A percentile compares a stretch with the other conserved stretches of the same genome.
These are phyloP conservation scores for barley (Hordeum vulgare) DNA, from an alignment of 176 grass and related monocot genomes.

Conservation along the genomic window DNA sequence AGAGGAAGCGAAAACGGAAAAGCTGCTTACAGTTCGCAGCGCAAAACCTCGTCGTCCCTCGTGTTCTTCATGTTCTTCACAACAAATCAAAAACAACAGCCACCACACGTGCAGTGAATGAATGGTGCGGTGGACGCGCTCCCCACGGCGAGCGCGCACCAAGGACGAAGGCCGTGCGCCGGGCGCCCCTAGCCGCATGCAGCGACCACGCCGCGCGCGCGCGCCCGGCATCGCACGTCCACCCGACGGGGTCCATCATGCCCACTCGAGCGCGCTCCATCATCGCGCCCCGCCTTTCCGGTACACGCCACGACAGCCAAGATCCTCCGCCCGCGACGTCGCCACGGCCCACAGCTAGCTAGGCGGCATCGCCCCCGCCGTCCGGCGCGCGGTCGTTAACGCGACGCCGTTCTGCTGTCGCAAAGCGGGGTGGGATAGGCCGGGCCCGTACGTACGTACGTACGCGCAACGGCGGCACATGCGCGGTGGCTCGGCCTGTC, in stretches of 20 bases:
- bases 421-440: not conserved
- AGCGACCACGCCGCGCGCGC: not conserved
- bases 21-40: no score
- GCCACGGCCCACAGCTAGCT: no score
- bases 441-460: not conserved
- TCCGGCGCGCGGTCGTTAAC: not conserved
- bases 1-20: no score
- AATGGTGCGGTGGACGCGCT: not conserved
- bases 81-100: no score
- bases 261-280: not conserved
- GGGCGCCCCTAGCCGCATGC: not conserved
- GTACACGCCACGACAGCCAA: not conserved
- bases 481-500: conserved; percentile 25
- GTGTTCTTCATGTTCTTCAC: no score
- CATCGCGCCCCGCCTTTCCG: not conserved
- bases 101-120: not conserved
- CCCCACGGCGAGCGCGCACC: not conserved
- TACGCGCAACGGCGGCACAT: conserved; percentile 13
- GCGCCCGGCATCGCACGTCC: not conserved
- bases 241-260: not conserved
- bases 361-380: not conserved
- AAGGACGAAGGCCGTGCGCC: not conserved
- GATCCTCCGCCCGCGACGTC: no score
- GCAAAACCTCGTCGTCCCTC: no score
- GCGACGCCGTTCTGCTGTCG: not conserved